Conservation (phyloP, 2,329 filamentous ascomycete species). For the Didymella pomorum region DNA sequence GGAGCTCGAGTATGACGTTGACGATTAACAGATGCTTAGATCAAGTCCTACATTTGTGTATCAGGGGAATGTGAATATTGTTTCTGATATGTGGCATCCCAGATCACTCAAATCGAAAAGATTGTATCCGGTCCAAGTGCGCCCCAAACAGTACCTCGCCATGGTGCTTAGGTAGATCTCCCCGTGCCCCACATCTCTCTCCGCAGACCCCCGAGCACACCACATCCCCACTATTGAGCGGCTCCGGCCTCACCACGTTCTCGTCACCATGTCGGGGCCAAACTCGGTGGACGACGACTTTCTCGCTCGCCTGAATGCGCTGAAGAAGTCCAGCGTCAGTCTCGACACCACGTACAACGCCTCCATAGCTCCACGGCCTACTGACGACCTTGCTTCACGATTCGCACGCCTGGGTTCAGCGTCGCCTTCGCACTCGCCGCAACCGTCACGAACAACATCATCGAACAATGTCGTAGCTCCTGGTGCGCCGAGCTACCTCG, state of each 20-base stretch:
- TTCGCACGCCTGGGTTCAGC: constrained; percentile 48
- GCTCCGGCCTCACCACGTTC: background rate
- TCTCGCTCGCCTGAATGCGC: constrained; percentile 58
- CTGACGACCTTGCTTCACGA: constrained; percentile 49
- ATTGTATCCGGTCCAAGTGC: too few relatives aligned
- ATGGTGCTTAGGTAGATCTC: background rate
- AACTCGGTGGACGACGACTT: constrained; percentile 51
- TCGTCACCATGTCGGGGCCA: constrained; percentile 29
- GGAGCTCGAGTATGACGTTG: constrained; percentile 32
- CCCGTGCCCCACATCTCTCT: constrained; percentile 17
- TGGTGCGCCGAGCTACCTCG: constrained; percentile 46
- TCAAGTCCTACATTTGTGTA: background rate
- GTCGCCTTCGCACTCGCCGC: constrained; percentile 39
- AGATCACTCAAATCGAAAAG: background rate
- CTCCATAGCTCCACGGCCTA: constrained; percentile 32
- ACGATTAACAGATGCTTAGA: background rate
- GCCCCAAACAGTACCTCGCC: background rate
- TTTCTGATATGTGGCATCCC: background rate
- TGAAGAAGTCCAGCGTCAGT: constrained; percentile 55
- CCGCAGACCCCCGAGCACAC: constrained; percentile 14
- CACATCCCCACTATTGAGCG: constrained; percentile 3
- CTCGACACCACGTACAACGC: constrained; percentile 38
- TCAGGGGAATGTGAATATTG: background rate
- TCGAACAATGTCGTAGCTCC: constrained; percentile 33
- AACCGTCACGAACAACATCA: constrained; percentile 34